Evolutionary conservation across 805 yeast genomes (phyloP).

Genomic region (Lipomyces lipofer): DNA sequence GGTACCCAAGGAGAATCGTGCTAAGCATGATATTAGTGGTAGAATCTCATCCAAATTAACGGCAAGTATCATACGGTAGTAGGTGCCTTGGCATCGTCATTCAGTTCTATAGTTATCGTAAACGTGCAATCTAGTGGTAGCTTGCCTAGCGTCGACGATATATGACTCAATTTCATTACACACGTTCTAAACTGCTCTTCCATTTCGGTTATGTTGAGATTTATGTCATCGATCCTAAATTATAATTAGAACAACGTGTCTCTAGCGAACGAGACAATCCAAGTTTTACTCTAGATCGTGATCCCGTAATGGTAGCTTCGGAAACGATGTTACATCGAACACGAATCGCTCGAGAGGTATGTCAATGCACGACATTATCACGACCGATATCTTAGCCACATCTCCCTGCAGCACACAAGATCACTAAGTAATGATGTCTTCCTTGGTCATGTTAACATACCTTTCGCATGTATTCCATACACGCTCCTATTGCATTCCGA

Average conservation of each 20-base stretch:
- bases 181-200: constrained; percentile 37
- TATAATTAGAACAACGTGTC: background rate
- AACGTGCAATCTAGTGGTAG: constrained; percentile 33
- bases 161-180: constrained; percentile 29
- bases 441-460: constrained; percentile 28
- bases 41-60: background rate
- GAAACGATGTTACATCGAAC: constrained; percentile 40
- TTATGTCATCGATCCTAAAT: constrained; percentile 5
- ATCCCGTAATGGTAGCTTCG: constrained; percentile 32
- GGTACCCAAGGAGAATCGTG: constrained; percentile 35
- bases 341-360: constrained; percentile 46
- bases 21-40: no score
- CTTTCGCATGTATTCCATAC: constrained; percentile 27
- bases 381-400: constrained; percentile 37
- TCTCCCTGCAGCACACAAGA: constrained; percentile 21
- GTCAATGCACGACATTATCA: constrained; percentile 42
- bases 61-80: background rate
- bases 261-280: constrained; percentile 16
- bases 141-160: constrained; percentile 25
- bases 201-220: constrained; percentile 19
- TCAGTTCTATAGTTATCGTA: constrained; percentile 36
- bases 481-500: constrained; percentile 41
- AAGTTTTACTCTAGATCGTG: constrained; percentile 31
- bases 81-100: constrained; percentile 19
- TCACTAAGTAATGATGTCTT: background rate